Evolutionary conservation across 805 yeast genomes (phyloP), one percentile per base, ranked within the genome.

Genomic region (Zygoascus biomembranicola): DNA sequence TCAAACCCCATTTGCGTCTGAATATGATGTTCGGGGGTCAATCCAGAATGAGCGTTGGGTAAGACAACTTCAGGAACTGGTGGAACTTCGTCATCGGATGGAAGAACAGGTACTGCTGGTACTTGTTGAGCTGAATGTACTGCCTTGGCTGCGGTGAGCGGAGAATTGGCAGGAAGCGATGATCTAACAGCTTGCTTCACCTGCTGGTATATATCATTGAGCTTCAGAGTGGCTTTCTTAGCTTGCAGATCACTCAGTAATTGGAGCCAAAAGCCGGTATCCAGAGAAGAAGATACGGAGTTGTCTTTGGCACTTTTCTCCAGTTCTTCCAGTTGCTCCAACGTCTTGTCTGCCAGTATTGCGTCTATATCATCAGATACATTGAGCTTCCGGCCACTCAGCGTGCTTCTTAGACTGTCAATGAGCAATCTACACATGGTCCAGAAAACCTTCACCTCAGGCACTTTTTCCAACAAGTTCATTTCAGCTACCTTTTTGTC

Each of bases 1-100:
- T 68, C 69, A 49, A 59, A 70, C 1, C 73, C 73, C 55, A 66
- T 54, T 18, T 62, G 55, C 2, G 66, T 69, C n/a, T 66, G 53
- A 49, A 63, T 66, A 53, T 48, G 57, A 52, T 61, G 68, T 20
- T 62, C 51, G 5, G 73, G 73, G 43, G 32, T 46, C 13, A 65
- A 61, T 11, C 53, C 51, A 13, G 47, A 45, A 11, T 43, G 42
- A 14, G 52, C 5, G 5, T 32, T 50, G 18, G 28, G 32, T 11
- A 45, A 19, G 8, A 42, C 50, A 5, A 31, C 47, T 9, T 49
- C 44, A 19, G 44, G 20, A 19, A 42, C 26, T 14, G 44, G 44
- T 13, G 26, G 44, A 11, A 20, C 5, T 8, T 42, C 44, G 13
- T 16, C 20, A 4, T n/a, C 5, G 4, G 13, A 11, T 11, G 44